Evolutionary conservation across 768 basidiomycete genomes (phyloP), one percentile per base, ranked within the genome.

Genomic region (Phylloporus rhodoxanthus): DNA sequence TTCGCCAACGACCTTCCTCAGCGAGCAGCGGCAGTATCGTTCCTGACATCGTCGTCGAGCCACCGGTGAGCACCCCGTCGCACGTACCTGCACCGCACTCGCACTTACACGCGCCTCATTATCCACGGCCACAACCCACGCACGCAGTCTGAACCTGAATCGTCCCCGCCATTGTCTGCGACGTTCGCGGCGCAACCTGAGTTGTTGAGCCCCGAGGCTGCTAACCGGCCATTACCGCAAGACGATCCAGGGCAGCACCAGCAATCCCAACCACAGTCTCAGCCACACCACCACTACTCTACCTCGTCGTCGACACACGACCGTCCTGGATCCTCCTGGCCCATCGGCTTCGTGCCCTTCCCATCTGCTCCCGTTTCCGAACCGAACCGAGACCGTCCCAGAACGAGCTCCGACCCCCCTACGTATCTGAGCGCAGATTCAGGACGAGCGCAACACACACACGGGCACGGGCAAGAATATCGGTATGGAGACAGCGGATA

Each of bases 191-290:
- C 72, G 2, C 68, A 75, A 40, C 70, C 69, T 0, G 68, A 73
- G 2, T 65, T 77, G 4, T 62, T 79, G 23, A 73, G 75, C 8
- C 75, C 78, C 5, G 72, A 76, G 5, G 60, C 69, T 32, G 69
- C 71, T 2, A 61, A 64, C 50, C 52, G 59, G 34, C 62, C 48
- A 8, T 20, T 68, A n/a, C 62, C 56, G 13, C 60, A 50, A 41
- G 61, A 58, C 1, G 58, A 60, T 20, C 15, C 43, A 5, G 14
- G 21, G 1, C 48, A 51, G 4, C 47, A 21, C 8, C 59, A 29
- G 25, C 20, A 21, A 37, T 34, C 38, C 17, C 42, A n/a, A 37
- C 50, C 30, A 19, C 52, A 33, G 13, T 4, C 47, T 20, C 52
- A 43, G 14, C 40, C 23, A 34, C 25, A 2, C 13, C 41, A 45